Percentiles rank a stretch among this genome's conserved stretches.
phyloP scores from a whole-genome alignment of 78 protist genomes.

The Dictyostelium brefeldianum region DNA sequence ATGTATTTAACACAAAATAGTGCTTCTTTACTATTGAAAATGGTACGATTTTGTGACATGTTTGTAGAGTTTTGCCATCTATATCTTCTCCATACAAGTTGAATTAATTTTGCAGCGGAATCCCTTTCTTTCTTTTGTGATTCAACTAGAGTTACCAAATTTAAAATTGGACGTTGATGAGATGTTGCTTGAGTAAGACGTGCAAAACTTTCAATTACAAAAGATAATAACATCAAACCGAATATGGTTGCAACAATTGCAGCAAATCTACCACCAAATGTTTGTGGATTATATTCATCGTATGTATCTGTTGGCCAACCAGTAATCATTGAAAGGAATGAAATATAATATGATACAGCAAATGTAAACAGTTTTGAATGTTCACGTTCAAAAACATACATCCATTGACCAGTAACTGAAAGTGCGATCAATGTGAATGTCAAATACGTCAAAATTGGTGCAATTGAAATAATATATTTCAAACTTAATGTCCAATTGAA shows the following conservation, averaged over 20 bases:
- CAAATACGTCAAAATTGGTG: constrained; percentile 33
- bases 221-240: constrained; percentile 52
- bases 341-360: constrained; percentile 38
- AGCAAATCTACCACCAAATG: constrained; percentile 67
- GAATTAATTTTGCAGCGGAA: constrained; percentile 64
- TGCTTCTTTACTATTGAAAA: constrained; percentile 54
- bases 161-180: constrained; percentile 70
- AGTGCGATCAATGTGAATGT: constrained; percentile 7
- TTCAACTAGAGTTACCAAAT: constrained; percentile 38
- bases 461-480: constrained; percentile 15
- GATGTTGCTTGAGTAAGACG: constrained; percentile 53
- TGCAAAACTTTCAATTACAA: constrained; percentile 56
- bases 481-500: constrained; percentile 73
- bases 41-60: constrained; percentile 19
- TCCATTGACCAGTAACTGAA: constrained; percentile 28
- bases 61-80: constrained; percentile 25
- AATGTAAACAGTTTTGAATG: constrained; percentile 9
- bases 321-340: constrained; percentile 53
- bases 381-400: constrained; percentile 70
- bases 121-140: constrained; percentile 51
- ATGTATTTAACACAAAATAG: constrained; percentile 56
- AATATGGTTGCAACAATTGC: constrained; percentile 66
- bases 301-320: constrained; percentile 81
- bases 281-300: constrained; percentile 64
- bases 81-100: constrained; percentile 67